phyloP scores from a whole-genome alignment of 805 yeast genomes.

The Groenewaldozyma tartarivorans region DNA sequence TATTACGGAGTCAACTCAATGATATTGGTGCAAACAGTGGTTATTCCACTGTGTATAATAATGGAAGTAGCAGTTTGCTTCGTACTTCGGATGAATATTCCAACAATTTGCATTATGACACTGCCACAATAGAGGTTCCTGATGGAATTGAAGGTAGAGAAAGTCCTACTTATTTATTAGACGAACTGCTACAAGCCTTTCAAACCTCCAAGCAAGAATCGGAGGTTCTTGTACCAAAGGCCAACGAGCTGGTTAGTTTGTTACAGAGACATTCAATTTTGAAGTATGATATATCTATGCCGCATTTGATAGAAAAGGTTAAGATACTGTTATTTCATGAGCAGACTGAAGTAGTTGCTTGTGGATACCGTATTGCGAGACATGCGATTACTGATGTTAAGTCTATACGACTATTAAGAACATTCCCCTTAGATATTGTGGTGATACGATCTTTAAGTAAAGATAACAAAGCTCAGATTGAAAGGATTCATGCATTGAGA shows the following conservation, averaged over 20 bases:
- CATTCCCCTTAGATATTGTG: slow-evolving; percentile 50
- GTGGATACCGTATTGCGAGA: slow-evolving; percentile 69
- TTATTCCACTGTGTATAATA: background rate
- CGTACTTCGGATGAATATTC: background rate
- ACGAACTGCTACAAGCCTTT: slow-evolving; percentile 50
- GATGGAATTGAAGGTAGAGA: slow-evolving; percentile 9
- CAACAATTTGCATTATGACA: background rate
- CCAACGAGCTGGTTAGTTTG: slow-evolving; percentile 56
- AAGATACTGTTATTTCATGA: slow-evolving; percentile 51
- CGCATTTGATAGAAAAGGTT: slow-evolving; percentile 33
- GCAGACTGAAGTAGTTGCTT: slow-evolving; percentile 54
- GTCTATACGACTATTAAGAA: slow-evolving; percentile 45
- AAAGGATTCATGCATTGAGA: slow-evolving; percentile 70
- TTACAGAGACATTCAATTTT: slow-evolving; percentile 49
- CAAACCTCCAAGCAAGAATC: slow-evolving; percentile 44
- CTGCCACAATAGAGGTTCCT: background rate
- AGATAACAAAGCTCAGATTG: slow-evolving; percentile 44
- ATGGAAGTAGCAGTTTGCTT: background rate
- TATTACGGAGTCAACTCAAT: slow-evolving; percentile 15
- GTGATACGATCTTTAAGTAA: slow-evolving; percentile 56
- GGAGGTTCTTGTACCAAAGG: slow-evolving; percentile 42
- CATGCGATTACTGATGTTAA: slow-evolving; percentile 47
- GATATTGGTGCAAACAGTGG: slow-evolving; percentile 11
- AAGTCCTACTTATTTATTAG: slow-evolving; percentile 53
- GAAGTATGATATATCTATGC: slow-evolving; percentile 47